Conservation (phyloP, 2,329 filamentous ascomycete species). For the Alternaria alternata region DNA sequence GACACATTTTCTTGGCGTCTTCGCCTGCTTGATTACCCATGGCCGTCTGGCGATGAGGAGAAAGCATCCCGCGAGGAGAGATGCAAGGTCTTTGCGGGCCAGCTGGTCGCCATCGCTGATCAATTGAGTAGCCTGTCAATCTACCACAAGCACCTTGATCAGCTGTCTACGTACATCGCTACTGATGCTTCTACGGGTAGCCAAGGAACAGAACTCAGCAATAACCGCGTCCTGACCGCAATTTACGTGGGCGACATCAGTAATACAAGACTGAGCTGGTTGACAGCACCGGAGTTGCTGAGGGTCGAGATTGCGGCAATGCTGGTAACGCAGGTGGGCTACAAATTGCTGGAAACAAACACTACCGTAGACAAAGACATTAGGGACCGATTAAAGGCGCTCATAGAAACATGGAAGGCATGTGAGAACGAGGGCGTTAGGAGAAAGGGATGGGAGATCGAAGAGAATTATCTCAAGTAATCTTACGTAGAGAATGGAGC, state of each 20-base stretch:
- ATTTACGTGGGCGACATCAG: slow-evolving; percentile 32
- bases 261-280: slow-evolving; percentile 31
- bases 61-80: slow-evolving; percentile 13
- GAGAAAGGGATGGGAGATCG: slow-evolving; percentile 18
- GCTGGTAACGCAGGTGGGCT: slow-evolving; percentile 16
- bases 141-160: slow-evolving; percentile 27
- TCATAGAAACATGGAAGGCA: slow-evolving; percentile 29
- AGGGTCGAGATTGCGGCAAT: slow-evolving; percentile 34
- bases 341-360: not conserved
- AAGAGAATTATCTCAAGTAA: not conserved
- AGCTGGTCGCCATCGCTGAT: slow-evolving; percentile 23
- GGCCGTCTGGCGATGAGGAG: not conserved
- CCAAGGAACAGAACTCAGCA: slow-evolving; percentile 6
- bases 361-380: slow-evolving; percentile 2
- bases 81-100: slow-evolving; percentile 28
- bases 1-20: slow-evolving; percentile 37
- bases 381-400: slow-evolving; percentile 11
- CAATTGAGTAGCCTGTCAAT: slow-evolving; percentile 18
- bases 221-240: slow-evolving; percentile 25
- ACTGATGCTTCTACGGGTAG: not conserved
- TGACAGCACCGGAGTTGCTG: slow-evolving; percentile 32
- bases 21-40: slow-evolving; percentile 36
- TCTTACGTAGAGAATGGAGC: not conserved
- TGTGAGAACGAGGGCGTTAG: slow-evolving; percentile 40
- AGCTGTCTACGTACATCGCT: slow-evolving; percentile 14